Conservation (phyloP, 2,329 filamentous ascomycete species). For the Talaromyces sp. region DNA sequence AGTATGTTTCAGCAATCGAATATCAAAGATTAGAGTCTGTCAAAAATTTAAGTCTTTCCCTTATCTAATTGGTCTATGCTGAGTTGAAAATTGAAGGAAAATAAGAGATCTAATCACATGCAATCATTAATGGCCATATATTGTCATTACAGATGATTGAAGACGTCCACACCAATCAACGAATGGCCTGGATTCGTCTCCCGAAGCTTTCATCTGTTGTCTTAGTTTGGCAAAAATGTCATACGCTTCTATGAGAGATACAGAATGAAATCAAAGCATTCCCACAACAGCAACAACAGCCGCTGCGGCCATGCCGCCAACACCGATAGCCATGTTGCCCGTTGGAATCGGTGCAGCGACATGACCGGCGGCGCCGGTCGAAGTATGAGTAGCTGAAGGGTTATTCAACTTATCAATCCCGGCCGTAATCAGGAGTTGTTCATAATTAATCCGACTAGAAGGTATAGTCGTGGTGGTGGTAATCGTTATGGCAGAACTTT, state of each 20-base stretch:
- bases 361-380: constrained; percentile 10
- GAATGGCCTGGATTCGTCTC: background rate
- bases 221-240: background rate
- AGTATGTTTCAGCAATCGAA: background rate
- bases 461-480: constrained; percentile 1
- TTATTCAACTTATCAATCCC: constrained; percentile 21
- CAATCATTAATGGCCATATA: background rate
- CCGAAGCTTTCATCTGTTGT: background rate
- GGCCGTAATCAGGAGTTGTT: constrained; percentile 20
- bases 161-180: background rate
- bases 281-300: constrained; percentile 39
- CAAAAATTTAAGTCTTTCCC: background rate
- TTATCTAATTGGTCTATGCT: background rate
- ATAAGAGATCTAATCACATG: background rate
- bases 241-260: background rate
- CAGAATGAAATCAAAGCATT: constrained; percentile 1
- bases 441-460: constrained; percentile 18
- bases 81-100: background rate
- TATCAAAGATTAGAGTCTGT: too few relatives aligned
- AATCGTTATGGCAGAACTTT: constrained; percentile 8
- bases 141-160: background rate
- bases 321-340: constrained; percentile 15
- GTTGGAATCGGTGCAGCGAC: constrained; percentile 9
- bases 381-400: constrained; percentile 18
- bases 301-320: constrained; percentile 27